Evolutionary conservation across 495 filamentous ascomycete genomes (phyloP), one percentile per base, ranked within the genome.

Genomic region (Daldinia concentrica): DNA sequence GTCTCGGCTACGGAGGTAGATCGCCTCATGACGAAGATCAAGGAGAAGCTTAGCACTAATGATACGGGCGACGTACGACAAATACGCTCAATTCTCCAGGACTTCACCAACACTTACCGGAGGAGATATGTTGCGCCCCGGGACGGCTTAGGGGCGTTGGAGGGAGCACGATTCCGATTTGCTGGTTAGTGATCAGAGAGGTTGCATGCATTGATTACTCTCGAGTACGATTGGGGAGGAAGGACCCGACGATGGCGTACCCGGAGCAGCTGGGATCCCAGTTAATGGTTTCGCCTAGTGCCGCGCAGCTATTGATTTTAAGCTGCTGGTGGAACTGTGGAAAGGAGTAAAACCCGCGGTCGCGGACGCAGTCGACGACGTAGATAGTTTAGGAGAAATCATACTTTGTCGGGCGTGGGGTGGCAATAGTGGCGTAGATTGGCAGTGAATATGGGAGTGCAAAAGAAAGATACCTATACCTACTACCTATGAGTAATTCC

Each of bases 41-140:
- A 82, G 58, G 87, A 90, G 67, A 89, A 88, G 76, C 85, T 97
- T 6, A 84, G 88, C 64, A 83, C 84, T 43, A 85, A 88, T n/a
- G 93, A 94, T 70, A 81, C 66, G 3, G 77, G 83, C 5, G 80
- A 81, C 24, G 67, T 91, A n/a, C 84, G 93, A 54, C 92, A 92
- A 80, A 91, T 99, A 43, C 86, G 96, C 22, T 87, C 87, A 36
- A 86, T 97, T 3, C 85, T 99, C 37, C 96, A 98, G 84, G 92
- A 99, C 80, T 99, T 99, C 77, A 97, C 96, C 6, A 97, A 93
- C 73, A 91, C 87, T 39, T 99, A 98, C 77, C 89, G 95, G 43
- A 83, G 96, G 71, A 86, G 97, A 71, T 97, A 99, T 79, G 91
- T 99, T 12, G 94, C 94, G 22, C 94, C 94, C n/a, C 81, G 94